Base-by-base conservation (phyloP, 352 stramenopile species). In the Phytophthora pisi region DNA sequence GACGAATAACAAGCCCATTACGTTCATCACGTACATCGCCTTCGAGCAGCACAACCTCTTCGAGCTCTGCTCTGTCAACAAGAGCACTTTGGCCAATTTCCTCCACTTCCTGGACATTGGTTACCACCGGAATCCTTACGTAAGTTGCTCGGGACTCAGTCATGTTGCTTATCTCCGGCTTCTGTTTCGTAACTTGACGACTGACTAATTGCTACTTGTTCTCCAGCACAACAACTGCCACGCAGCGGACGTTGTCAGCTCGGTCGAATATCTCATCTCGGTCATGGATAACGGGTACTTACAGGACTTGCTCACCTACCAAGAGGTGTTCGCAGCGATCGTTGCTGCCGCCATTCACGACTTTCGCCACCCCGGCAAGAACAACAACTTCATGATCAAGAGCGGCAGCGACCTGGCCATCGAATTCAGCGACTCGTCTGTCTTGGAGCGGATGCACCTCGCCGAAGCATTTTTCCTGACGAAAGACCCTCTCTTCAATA, bases 321-420 rank as follows among this genome's bases (percentile, higher is more conserved):
- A 91, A 59, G 86, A 95, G 57, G 85, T 95, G 24, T 92, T 93
- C 57, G 86, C 86, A 1, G 83, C 83, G 18, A 88, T 94, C 10
- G 72, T 96, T 30, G 88, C 86, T 8, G 90, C 89, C 0, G 88
- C 90, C 1, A 89, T 96, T 46, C 90, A 96, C 55, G 88, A 95
- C 38, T 95, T 96, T 56, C 75, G 84, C 0, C 90, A 96, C 31
- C 86, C 87, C 0, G 89, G 86, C 18, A 94, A 93, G 46, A 93
- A 85, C 51, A 95, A 97, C 70, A 92, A 92, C 61, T 96, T 94
- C 30, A 86, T 94, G 72, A 77, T 94, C 60, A 92, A 93, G 60
- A 84, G 76, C 46, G 77, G 72, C 6, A 89, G 80, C 56, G 84
- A 90, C 47, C 74, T 97, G 16, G 72, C 89, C 13, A 88, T 96